Evolutionary conservation across 164 flowering plant genomes (phyloP), one percentile per base, ranked within the genome.

Genomic region (Tetrastigma voinierianum): DNA sequence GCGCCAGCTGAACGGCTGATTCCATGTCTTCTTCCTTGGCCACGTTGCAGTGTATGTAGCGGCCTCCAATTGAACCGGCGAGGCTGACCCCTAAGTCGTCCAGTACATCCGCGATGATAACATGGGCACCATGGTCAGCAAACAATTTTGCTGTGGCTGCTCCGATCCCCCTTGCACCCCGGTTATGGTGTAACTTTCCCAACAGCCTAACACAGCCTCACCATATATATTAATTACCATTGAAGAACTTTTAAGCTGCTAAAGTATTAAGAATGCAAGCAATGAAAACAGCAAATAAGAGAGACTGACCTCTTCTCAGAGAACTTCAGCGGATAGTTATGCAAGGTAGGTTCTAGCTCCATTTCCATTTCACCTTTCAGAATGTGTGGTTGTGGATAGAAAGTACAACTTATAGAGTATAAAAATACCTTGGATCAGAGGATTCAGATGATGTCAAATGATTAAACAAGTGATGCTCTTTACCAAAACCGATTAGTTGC

Each of bases 131-230:
- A 46, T 85, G 74, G 14, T 67, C 48, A 25, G 89, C 83, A 55
- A 91, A 91, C 4, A 87, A 48, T 44, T 69, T 79, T 12, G 92
- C 93, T 9, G 86, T 81, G 24, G 89, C 89, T 0, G 82, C 96
- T 16, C 98, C 97, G 1, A 94, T 88, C 16, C 97, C 97, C 47
- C 95, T 81, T 14, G 96, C 96, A 0, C 98, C 0, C 98, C 97
- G 1, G 97, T 94, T 72, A 94, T 76, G 0, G 91, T 1, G 92
- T 92, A 32, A 91, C 97, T 88, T 90, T 44, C 87, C 91, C 55
- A 46, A 32, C 68, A 90, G 76, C 77, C 90, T 92, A 64, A 18
- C 51, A 66, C 20, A 51, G 21, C 9, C 32, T 17, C 49, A 25
- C 51, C 13, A 46, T n/a, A n/a, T n/a, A n/a, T n/a, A n/a, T n/a